Conservation (phyloP, 192 early-diverging fungal genomes). For the Coemansia sp. region DNA sequence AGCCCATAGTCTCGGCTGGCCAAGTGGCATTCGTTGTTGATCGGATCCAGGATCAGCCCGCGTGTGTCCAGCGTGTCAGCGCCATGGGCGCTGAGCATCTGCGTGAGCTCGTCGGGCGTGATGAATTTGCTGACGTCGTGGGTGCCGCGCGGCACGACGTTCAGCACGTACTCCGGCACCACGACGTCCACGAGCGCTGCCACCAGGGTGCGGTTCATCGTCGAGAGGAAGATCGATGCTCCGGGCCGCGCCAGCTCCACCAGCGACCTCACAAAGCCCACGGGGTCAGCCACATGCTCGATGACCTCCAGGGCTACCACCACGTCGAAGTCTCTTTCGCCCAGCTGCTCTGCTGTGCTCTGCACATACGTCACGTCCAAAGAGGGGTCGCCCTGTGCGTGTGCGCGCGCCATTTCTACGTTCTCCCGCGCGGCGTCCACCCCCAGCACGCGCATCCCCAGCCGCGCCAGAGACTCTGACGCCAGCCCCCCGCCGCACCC, state of each 20-base stretch:
- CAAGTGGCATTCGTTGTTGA: slow-evolving; percentile 35
- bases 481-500: slow-evolving; percentile 95
- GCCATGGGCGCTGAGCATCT: slow-evolving; percentile 51
- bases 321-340: slow-evolving; percentile 63
- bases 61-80: slow-evolving; percentile 52
- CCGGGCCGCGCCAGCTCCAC: slow-evolving; percentile 65
- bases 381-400: slow-evolving; percentile 68
- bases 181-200: slow-evolving; percentile 78
- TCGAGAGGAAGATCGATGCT: slow-evolving; percentile 79
- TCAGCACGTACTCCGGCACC: slow-evolving; percentile 77
- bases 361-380: slow-evolving; percentile 55
- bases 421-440: slow-evolving; percentile 88
- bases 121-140: slow-evolving; percentile 87
- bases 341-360: slow-evolving; percentile 59
- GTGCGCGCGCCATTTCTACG: slow-evolving; percentile 73
- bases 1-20: slow-evolving; percentile 43
- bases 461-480: slow-evolving; percentile 77
- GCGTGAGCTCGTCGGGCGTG: slow-evolving; percentile 63
- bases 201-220: slow-evolving; percentile 83
- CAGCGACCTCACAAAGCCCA: slow-evolving; percentile 68
- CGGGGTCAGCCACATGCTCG: slow-evolving; percentile 84
- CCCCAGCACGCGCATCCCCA: slow-evolving; percentile 74
- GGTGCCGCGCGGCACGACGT: slow-evolving; percentile 79
- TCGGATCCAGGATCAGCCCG: slow-evolving; percentile 60
- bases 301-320: slow-evolving; percentile 90